These are phyloP conservation scores for Silybum marianum DNA, from an alignment of 129 eudicot species.

Conservation along the genomic window DNA sequence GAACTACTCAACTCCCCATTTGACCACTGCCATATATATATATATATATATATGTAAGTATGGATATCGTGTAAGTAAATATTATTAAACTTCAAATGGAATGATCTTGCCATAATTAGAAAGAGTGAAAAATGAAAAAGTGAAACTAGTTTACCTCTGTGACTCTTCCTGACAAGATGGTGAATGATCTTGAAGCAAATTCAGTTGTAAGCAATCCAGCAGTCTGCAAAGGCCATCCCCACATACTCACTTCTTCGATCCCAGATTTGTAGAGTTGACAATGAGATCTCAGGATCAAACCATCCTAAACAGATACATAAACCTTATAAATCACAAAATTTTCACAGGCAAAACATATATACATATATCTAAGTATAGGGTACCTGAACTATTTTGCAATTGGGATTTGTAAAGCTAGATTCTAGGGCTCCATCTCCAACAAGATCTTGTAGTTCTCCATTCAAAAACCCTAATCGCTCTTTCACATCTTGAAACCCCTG, in stretches of 20 bases:
- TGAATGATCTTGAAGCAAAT: constrained; percentile 57
- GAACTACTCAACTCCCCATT: constrained; percentile 38
- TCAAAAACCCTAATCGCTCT: constrained; percentile 46
- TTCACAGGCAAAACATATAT: background rate
- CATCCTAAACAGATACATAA: constrained; percentile 54
- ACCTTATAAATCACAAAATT: constrained; percentile 4
- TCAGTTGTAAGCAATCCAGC: constrained; percentile 74
- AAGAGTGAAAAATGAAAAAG: background rate
- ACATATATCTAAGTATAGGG: too few species aligned
- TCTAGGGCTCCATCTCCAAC: constrained; percentile 39
- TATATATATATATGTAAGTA: background rate
- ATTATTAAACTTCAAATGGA: background rate
- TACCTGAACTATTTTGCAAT: constrained; percentile 75
- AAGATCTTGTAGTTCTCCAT: constrained; percentile 38
- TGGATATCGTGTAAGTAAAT: background rate
- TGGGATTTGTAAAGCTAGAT: constrained; percentile 41
- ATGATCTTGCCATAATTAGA: background rate
- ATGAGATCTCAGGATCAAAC: constrained; percentile 62
- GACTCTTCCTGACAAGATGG: constrained; percentile 70
- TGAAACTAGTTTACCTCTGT: constrained; percentile 55
- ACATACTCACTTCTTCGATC: constrained; percentile 68
- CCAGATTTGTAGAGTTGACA: constrained; percentile 53
- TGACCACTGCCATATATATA: constrained; percentile 53
- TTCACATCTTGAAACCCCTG: constrained; percentile 45
- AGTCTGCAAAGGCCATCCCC: constrained; percentile 97